These are phyloP conservation scores for Rhizoclosmatium globosum DNA, from an alignment of 192 early-diverging fungal species.

Conservation along the genomic window DNA sequence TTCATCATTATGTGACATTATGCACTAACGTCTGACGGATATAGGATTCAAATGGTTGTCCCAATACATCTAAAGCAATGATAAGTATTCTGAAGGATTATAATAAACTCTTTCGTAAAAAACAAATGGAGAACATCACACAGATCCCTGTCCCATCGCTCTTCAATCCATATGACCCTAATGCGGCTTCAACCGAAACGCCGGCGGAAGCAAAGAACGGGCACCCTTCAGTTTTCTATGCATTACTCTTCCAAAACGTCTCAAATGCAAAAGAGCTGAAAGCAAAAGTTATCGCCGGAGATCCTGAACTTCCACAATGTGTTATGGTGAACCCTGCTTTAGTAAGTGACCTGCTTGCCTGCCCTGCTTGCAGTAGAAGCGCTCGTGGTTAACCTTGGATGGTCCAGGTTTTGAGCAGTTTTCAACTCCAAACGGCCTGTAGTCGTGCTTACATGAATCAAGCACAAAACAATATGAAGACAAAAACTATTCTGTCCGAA, in stretches of 20 bases:
- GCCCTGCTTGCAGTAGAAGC: not conserved
- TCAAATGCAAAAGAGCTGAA: conserved; percentile 44
- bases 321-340: conserved; percentile 44
- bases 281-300: conserved; percentile 40
- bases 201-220: conserved; percentile 10
- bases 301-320: conserved; percentile 42
- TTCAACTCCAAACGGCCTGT: conserved; percentile 47
- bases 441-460: conserved; percentile 43
- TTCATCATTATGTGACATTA: not conserved
- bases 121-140: not conserved
- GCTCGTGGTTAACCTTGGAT: not conserved
- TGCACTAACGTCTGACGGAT: not conserved
- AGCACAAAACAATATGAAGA: conserved; percentile 40
- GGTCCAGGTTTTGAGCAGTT: conserved; percentile 41
- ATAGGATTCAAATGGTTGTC: conserved; percentile 57
- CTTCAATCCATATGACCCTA: conserved; percentile 27
- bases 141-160: conserved; percentile 37
- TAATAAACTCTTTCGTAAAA: not conserved
- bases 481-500: conserved; percentile 50
- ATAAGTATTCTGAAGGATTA: not conserved
- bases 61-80: conserved; percentile 45
- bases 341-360: conserved; percentile 23
- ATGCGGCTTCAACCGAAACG: conserved; percentile 13
- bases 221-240: conserved; percentile 28
- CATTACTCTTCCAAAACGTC: conserved; percentile 41